Base-by-base conservation (phyloP, 176 grass and related monocot genomes). In the Pontederia crassipes region DNA sequence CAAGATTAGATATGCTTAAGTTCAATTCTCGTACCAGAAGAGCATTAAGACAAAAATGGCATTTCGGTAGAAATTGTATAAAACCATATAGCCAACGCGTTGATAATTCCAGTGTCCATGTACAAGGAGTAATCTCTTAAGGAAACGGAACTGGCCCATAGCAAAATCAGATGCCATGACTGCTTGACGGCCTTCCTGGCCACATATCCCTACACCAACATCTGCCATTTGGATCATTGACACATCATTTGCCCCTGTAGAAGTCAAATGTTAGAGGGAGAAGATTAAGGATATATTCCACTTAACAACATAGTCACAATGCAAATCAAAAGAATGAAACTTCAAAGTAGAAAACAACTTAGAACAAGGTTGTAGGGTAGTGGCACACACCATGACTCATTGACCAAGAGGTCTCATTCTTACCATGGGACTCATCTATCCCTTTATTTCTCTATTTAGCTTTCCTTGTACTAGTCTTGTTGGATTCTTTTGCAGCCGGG, bases 181-280 rank as follows among this genome's bases (percentile, higher is more conserved):
- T 49, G 89, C 89, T 60, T 95, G 89, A 62, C 89, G 89, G 70
- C 89, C 89, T 95, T 95, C 89, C 76, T 95, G 89, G 66, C 89
- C 89, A n/a, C 79, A 89, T 80, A 95, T 95, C 55, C 89, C 89
- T 59, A 95, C 82, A 67, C 89, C 89, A 77, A 95, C 89, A 61
- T 95, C 89, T 59, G 89, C 89, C 85, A 89, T 95, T 51, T 95
- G 89, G 79, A 95, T 95, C 89, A 95, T 95, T 58, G 89, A 95
- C 72, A 95, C 89, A 83, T 95, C 89, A 81, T 95, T 95, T 54
- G 89, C 89, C 49, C 89, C 89, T 95, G 71, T 40, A 40, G 32
- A 7, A 40, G 32, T 40, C 32, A 40, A 40, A 40, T 40, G 32
- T 40, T 40, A 40, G 32, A 40, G 2, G 32, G 32, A 40, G 6